Base-by-base conservation (phyloP, 345 rosid genomes). In the Hibiscus syriacus region DNA sequence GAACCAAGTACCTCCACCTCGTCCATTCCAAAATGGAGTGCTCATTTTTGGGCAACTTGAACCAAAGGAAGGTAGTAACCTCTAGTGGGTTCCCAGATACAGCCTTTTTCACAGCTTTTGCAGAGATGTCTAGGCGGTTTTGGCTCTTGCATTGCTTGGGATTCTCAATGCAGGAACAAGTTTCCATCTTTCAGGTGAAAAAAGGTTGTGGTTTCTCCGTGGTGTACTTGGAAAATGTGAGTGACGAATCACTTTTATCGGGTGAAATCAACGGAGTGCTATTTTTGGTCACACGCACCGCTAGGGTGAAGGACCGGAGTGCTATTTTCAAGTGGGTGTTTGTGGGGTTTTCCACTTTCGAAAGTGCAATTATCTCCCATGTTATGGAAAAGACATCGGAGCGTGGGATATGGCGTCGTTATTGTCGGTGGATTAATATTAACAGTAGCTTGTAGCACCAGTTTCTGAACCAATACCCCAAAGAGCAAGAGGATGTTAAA, bases 1-100 rank as follows among this genome's bases (percentile, higher is more conserved):
- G 90, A 16, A 75, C 73, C 5, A 94, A 87, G 86, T 94, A 94
- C 63, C 76, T 80, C 53, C 80, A 72, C 52, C 82, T 94, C 0
- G 92, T 94, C 0, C 99, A 94, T 79, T 95, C 97, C 39, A 94
- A 94, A 73, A 91, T 94, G 99, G 99, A 94, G 78, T 91, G 96
- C 45, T 91, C 97, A 0, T 82, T 94, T 60, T 94, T 90, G 57
- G 88, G 96, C 26, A 94, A 87, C 68, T 74, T 89, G 83, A 89
- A 78, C 86, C 96, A 87, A 80, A 79, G 99, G 76, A 94, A 94
- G 77, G 60, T 81, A 36, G 77, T 94, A 39, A 86, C 63, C 48
- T 80, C 87, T 34, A 92, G 97, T 30, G 92, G 85, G 60, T 83
- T 78, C 71, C 95, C 98, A 55, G 95, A 85, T 43, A 83, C 96